Base-by-base conservation (phyloP, 2,329 filamentous ascomycete genomes). In the Parastagonospora avenae region DNA sequence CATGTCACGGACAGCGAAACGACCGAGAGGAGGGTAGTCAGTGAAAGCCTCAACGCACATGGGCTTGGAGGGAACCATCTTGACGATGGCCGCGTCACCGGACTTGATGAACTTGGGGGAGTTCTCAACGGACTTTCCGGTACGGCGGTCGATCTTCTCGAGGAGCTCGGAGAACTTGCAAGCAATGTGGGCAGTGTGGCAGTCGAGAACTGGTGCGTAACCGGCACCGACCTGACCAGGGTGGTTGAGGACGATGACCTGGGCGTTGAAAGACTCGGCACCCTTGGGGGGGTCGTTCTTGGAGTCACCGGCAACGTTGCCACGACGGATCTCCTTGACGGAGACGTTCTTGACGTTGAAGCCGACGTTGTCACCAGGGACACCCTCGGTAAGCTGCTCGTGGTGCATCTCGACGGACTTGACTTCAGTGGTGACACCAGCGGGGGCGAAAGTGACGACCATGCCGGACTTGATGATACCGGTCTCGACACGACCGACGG, bases 331-430 rank as follows among this genome's bases (percentile, higher is more conserved):
- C 81, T 99, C 94, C 92, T 99, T 99, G 84, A 99, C 94, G 81
- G 94, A 97, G 76, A 99, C 94, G 94, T 99, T 99, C 92, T 99
- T 99, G 84, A 99, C 93, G 91, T 99, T 99, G 92, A 99, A 99
- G 75, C 94, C 94, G 80, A 99, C 94, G 86, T 99, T 99, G 91
- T 99, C 94, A 88, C 94, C 94, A 77, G 94, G 94, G 68, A 90
- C 77, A 90, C 94, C 94, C 87, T 96, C 89, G 66, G 79, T 59
- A 72, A 99, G 92, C 89, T 97, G 92, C 86, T 97, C 91, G 92
- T 97, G 93, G 88, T 97, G 93, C 94, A 99, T 99, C 86, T 99
- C 94, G 76, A 99, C 94, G 81, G 93, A 97, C 92, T 99, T 99
- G 88, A 97, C 94, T 91, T 99, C 94, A 86, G 94, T 97, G 88